Percentiles rank a stretch among this genome's conserved stretches.
Conservation (phyloP, 345 rosid species). For the Turritis glabra region DNA sequence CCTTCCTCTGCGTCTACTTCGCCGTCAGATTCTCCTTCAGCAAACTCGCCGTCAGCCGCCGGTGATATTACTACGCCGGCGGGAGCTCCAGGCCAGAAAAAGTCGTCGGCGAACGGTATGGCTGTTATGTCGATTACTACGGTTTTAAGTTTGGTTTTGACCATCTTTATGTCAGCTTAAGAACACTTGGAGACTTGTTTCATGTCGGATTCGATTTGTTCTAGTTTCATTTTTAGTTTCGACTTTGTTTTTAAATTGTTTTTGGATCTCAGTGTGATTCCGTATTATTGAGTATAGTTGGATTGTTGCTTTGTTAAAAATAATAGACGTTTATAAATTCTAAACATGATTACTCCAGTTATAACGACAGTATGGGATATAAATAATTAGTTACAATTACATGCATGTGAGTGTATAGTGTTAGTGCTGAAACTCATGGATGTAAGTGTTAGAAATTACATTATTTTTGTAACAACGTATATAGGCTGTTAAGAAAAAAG, state of each 20-base stretch:
- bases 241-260: not conserved
- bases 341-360: not conserved
- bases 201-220: constrained; percentile 28
- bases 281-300: constrained; percentile 30
- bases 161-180: constrained; percentile 17
- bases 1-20: not conserved
- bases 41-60: constrained; percentile 18
- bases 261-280: constrained; percentile 2
- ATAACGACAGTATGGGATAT: too few species aligned
- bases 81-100: constrained; percentile 18
- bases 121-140: constrained; percentile 26
- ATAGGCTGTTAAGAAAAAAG: too few species aligned
- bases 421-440: too few species aligned
- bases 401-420: not conserved
- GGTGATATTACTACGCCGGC: constrained; percentile 30
- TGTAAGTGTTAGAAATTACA: too few species aligned
- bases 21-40: constrained; percentile 16
- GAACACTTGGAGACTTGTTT: constrained; percentile 17
- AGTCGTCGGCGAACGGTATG: constrained; percentile 25
- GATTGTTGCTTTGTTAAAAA: constrained; percentile 25
- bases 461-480: too few species aligned
- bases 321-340: constrained; percentile 14
- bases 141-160: constrained; percentile 16
- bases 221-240: constrained; percentile 16
- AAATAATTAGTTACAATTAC: not conserved